These are phyloP conservation scores for Stephanodiscus minutulus DNA, from an alignment of 108 stramenopile genomes.

Conservation along the genomic window DNA sequence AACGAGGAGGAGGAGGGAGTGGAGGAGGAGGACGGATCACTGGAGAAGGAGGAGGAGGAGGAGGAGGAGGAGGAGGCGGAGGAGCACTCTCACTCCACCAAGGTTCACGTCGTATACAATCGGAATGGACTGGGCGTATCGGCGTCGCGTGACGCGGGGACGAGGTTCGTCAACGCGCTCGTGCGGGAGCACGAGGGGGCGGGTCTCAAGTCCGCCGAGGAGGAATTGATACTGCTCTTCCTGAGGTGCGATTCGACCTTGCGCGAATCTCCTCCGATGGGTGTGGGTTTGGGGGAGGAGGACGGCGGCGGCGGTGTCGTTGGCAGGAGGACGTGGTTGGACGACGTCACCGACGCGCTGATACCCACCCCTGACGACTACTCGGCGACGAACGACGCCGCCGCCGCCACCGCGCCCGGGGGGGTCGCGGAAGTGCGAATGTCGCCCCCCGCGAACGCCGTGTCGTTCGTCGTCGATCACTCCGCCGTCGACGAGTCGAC, in stretches of 20 bases:
- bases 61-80: constrained; percentile 7
- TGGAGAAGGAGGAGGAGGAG: constrained; percentile 1
- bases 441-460: constrained; percentile 74
- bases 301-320: constrained; percentile 42
- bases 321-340: constrained; percentile 30
- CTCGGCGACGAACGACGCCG: neutral
- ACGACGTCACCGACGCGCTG: constrained; percentile 66
- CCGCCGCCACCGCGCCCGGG: neutral
- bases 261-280: constrained; percentile 10
- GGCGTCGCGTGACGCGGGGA: constrained; percentile 60
- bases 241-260: constrained; percentile 59
- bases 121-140: constrained; percentile 42
- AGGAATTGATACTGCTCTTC: constrained; percentile 71
- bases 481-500: constrained; percentile 30
- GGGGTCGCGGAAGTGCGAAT: neutral
- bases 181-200: constrained; percentile 61
- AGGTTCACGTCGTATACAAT: constrained; percentile 68
- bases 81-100: constrained; percentile 51
- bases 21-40: neutral
- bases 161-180: constrained; percentile 63
- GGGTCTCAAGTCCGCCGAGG: constrained; percentile 66
- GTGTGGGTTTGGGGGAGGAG: constrained; percentile 46
- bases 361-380: constrained; percentile 55
- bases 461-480: constrained; percentile 56
- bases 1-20: neutral